Evolutionary conservation across 148 eudicot genomes (phyloP).

Genomic region (Fagopyrum tataricum): DNA sequence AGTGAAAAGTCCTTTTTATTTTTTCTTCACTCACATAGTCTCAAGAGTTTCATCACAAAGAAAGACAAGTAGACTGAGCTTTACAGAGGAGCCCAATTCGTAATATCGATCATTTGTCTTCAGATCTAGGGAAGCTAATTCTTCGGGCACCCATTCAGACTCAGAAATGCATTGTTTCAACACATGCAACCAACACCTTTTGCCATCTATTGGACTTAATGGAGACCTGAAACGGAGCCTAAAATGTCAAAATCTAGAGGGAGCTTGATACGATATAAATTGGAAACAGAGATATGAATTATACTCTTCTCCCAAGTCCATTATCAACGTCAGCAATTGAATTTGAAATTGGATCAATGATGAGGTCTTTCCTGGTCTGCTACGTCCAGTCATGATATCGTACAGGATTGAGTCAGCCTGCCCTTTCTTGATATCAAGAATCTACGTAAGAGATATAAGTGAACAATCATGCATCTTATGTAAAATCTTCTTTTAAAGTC

Average conservation of each 20-base stretch:
- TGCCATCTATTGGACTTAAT: constrained; percentile 28
- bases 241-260: constrained; percentile 8
- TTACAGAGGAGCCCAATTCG: constrained; percentile 45
- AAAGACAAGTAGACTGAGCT: constrained; percentile 56
- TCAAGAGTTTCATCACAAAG: constrained; percentile 81
- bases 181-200: constrained; percentile 42
- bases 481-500: not conserved
- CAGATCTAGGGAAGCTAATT: constrained; percentile 35
- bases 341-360: constrained; percentile 45
- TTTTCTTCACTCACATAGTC: constrained; percentile 44
- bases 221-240: constrained; percentile 25
- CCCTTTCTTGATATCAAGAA: constrained; percentile 56
- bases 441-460: constrained; percentile 24
- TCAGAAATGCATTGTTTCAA: constrained; percentile 39
- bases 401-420: constrained; percentile 51
- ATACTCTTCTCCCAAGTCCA: constrained; percentile 46
- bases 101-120: constrained; percentile 52
- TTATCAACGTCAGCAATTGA: constrained; percentile 41
- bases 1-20: not conserved
- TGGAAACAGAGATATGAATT: constrained; percentile 6
- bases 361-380: constrained; percentile 50
- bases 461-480: not conserved
- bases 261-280: not conserved
- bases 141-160: constrained; percentile 30
- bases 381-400: constrained; percentile 52